phyloP scores from a whole-genome alignment of 2,329 filamentous ascomycete genomes.

The Achaetomium macrosporum region DNA sequence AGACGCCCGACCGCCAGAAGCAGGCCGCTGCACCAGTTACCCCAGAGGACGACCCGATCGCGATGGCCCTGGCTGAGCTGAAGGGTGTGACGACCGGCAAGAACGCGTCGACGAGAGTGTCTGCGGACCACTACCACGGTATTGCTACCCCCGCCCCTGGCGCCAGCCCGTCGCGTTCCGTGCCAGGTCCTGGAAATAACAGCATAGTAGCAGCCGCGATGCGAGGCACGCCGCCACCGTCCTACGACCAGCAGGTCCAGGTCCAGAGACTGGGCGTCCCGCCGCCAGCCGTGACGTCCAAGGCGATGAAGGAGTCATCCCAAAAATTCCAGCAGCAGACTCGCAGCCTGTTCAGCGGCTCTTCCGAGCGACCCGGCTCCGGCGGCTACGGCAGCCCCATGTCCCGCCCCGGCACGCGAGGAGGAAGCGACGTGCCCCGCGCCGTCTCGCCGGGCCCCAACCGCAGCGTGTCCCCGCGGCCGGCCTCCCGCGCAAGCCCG shows the following conservation, averaged over 20 bases:
- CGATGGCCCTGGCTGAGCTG: slow-evolving; percentile 83
- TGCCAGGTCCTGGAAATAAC: slow-evolving; percentile 34
- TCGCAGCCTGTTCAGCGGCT: slow-evolving; percentile 65
- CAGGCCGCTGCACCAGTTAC: slow-evolving; percentile 36
- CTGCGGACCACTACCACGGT: slow-evolving; percentile 95
- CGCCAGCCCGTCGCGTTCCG: slow-evolving; percentile 35
- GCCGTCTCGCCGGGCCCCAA: slow-evolving; percentile 61
- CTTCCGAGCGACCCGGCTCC: slow-evolving; percentile 32
- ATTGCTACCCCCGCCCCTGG: slow-evolving; percentile 66
- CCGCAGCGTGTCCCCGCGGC: slow-evolving; percentile 35
- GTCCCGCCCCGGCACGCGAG: slow-evolving; percentile 55
- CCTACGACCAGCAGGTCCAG: slow-evolving; percentile 70
- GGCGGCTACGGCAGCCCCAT: slow-evolving; percentile 31
- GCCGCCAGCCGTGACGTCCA: slow-evolving; percentile 84
- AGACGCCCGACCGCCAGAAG: slow-evolving; percentile 62
- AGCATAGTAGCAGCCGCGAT: slow-evolving; percentile 49
- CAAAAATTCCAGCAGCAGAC: slow-evolving; percentile 83
- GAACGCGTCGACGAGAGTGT: slow-evolving; percentile 73
- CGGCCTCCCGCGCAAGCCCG: slow-evolving; percentile 7
- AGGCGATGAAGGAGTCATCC: slow-evolving; percentile 92
- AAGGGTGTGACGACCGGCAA: slow-evolving; percentile 76
- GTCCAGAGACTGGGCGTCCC: slow-evolving; percentile 80
- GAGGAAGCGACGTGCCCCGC: slow-evolving; percentile 47
- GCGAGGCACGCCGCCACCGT: slow-evolving; percentile 76
- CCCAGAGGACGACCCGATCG: slow-evolving; percentile 79